These are phyloP conservation scores for Graphilbum ipis-grandicollis DNA, from an alignment of 2,329 filamentous ascomycete genomes.

Conservation along the genomic window DNA sequence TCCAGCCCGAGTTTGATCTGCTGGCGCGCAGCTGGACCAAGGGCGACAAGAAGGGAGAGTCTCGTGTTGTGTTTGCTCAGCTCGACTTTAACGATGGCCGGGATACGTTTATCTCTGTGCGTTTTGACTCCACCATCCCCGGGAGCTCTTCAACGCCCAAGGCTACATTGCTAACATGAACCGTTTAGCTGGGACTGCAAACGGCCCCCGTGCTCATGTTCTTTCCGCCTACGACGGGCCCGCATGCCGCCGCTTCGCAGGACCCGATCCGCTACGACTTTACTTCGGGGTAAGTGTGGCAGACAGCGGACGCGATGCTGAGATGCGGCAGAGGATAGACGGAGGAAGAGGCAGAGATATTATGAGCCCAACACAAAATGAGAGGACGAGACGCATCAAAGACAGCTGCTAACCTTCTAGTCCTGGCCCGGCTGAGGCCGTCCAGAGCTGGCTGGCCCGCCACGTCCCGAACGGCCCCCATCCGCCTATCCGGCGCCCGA, in stretches of 20 bases:
- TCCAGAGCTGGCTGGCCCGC: constrained; percentile 63
- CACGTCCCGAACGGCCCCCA: constrained; percentile 65
- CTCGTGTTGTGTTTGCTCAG: constrained; percentile 61
- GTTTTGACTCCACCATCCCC: too few relatives aligned
- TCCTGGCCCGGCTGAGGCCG: constrained; percentile 55
- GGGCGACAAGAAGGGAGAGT: constrained; percentile 60
- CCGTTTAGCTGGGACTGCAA: constrained; percentile 67
- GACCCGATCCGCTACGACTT: constrained; percentile 76
- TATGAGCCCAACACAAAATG: too few relatives aligned
- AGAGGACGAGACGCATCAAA: too few relatives aligned
- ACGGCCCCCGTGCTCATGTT: constrained; percentile 81
- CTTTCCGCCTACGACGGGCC: constrained; percentile 72
- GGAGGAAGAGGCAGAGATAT: too few relatives aligned
- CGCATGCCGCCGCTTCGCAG: constrained; percentile 51
- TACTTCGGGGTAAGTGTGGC: constrained; percentile 45
- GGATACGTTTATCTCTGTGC: constrained; percentile 71
- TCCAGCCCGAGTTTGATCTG: constrained; percentile 88
- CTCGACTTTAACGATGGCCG: constrained; percentile 80
- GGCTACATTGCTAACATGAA: not conserved
- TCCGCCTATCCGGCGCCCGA: constrained; percentile 61
- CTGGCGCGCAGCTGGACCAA: constrained; percentile 74
- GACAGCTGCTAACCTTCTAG: constrained; percentile 22
- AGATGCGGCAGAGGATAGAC: too few relatives aligned
- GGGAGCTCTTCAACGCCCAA: too few relatives aligned
- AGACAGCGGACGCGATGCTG: too few relatives aligned